phyloP scores from a whole-genome alignment of 2,329 filamentous ascomycete species.

The Arthroderma sp. region DNA sequence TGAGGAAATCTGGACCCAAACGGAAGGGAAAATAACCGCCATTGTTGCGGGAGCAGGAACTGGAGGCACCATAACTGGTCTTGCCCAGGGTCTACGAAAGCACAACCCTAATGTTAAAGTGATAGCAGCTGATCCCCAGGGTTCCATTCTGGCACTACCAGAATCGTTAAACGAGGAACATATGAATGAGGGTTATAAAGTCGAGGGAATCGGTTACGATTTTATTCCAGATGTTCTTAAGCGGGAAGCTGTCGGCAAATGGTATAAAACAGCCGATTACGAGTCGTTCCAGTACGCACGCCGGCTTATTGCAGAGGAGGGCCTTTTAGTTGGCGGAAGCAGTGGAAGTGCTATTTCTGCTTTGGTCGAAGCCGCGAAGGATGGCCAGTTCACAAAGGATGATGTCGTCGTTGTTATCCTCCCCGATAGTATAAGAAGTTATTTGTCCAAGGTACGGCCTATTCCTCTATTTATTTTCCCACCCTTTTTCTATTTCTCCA shows the following conservation, averaged over 20 bases:
- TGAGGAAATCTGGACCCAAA: conserved; percentile 92
- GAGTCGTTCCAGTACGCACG: conserved; percentile 87
- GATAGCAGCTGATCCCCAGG: conserved; percentile 81
- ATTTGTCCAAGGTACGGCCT: conserved; percentile 62
- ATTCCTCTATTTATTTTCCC: not conserved
- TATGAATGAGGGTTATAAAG: conserved; percentile 81
- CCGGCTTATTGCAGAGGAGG: conserved; percentile 83
- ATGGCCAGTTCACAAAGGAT: conserved; percentile 62
- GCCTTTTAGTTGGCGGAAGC: conserved; percentile 81
- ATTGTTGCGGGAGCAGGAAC: conserved; percentile 88
- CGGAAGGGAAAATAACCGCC: conserved; percentile 64
- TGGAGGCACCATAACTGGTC: conserved; percentile 84
- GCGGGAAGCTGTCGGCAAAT: conserved; percentile 67
- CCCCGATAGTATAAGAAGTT: conserved; percentile 93
- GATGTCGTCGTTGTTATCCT: conserved; percentile 84
- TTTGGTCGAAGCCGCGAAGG: conserved; percentile 61
- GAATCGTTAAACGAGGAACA: conserved; percentile 64
- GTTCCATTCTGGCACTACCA: conserved; percentile 79
- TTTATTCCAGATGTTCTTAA: conserved; percentile 92
- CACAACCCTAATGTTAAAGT: conserved; percentile 78
- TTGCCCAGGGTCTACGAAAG: conserved; percentile 73
- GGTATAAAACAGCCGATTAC: conserved; percentile 95
- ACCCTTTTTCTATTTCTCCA: not conserved
- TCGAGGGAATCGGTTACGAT: conserved; percentile 97
- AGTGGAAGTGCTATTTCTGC: conserved; percentile 86